Conservation (phyloP, 345 rosid species). For the Eucalyptus regnans region DNA sequence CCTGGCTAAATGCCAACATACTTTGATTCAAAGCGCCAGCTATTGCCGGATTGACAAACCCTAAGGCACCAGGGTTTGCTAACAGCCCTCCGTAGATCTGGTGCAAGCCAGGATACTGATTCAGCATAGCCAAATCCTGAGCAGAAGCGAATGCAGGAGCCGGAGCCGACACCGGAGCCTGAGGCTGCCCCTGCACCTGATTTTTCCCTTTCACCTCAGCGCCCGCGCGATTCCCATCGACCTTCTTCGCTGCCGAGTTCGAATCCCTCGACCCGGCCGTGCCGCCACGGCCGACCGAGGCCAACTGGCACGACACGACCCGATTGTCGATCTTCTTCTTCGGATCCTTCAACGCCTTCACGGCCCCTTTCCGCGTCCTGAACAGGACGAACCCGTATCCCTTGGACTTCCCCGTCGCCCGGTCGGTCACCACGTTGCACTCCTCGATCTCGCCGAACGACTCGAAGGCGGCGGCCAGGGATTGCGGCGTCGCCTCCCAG, state of each 20-base stretch:
- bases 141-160: slow-evolving; percentile 4
- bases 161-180: neutral
- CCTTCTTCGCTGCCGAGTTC: slow-evolving; percentile 10
- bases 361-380: slow-evolving; percentile 2
- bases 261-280: slow-evolving; percentile 18
- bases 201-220: slow-evolving; percentile 9
- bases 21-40: slow-evolving; percentile 10
- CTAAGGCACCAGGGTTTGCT: slow-evolving; percentile 10
- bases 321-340: slow-evolving; percentile 37
- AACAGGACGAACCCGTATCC: slow-evolving; percentile 8
- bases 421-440: slow-evolving; percentile 1
- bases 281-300: slow-evolving; percentile 15
- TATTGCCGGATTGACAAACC: slow-evolving; percentile 28
- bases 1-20: slow-evolving; percentile 4
- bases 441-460: slow-evolving; percentile 66
- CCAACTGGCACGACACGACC: slow-evolving; percentile 62
- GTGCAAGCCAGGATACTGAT: slow-evolving; percentile 21
- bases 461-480: slow-evolving; percentile 36
- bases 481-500: slow-evolving; percentile 66
- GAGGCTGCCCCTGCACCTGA: neutral
- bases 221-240: slow-evolving; percentile 8
- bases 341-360: slow-evolving; percentile 13
- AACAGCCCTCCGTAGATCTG: slow-evolving; percentile 39
- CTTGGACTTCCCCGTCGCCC: slow-evolving; percentile 7
- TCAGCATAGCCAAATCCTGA: slow-evolving; percentile 21